These are phyloP conservation scores for Solanum hybrid DNA, from an alignment of 305 asterid species.

Conservation along the genomic window DNA sequence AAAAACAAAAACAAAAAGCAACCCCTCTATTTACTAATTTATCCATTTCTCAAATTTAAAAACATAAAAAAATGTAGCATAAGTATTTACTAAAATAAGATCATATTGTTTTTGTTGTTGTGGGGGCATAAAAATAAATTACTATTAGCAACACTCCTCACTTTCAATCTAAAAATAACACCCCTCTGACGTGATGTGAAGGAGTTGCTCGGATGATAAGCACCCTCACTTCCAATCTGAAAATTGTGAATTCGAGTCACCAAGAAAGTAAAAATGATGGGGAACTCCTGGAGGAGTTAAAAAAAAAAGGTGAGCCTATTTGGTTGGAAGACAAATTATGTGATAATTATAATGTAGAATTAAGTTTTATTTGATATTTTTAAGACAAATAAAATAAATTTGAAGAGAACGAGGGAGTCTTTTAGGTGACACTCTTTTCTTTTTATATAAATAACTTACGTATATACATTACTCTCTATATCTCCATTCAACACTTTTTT, in stretches of 20 bases:
- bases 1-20: neutral
- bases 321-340: neutral
- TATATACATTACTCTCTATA: neutral
- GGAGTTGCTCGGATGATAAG: rapidly evolving
- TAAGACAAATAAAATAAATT: neutral
- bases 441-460: neutral
- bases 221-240: too few relatives aligned
- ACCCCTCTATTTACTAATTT: neutral
- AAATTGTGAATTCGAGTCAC: neutral
- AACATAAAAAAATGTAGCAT: too few relatives aligned
- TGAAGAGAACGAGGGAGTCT: neutral
- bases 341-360: neutral
- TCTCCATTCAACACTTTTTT: neutral
- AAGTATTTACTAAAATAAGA: neutral
- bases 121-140: neutral
- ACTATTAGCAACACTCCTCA: neutral
- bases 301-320: neutral
- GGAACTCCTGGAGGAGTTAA: neutral
- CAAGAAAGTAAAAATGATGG: neutral
- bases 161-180: neutral
- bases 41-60: neutral
- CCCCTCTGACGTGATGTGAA: neutral
- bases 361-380: neutral
- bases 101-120: neutral
- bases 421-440: neutral